Conservation (phyloP, 768 basidiomycete genomes). For the Podaxis sp. region DNA sequence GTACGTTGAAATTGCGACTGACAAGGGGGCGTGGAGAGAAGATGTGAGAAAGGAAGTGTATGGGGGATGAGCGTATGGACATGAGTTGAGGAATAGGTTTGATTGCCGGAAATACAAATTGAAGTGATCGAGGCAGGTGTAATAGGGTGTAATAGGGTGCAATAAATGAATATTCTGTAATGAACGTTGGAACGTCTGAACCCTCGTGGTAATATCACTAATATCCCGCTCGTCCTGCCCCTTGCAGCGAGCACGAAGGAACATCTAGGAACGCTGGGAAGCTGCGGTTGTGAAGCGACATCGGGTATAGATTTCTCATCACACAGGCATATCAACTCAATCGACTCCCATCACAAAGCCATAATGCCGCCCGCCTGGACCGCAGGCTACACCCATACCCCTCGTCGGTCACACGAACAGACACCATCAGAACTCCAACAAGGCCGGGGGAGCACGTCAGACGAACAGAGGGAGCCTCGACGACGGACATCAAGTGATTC, state of each 20-base stretch:
- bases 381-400: constrained; percentile 32
- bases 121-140: background rate
- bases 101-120: constrained; percentile 1
- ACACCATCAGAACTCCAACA: constrained; percentile 27
- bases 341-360: background rate
- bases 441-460: constrained; percentile 35
- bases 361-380: constrained; percentile 21
- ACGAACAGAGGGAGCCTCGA: constrained; percentile 32
- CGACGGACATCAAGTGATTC: constrained; percentile 49
- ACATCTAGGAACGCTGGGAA: background rate
- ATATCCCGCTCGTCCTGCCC: too few relatives aligned
- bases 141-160: too few relatives aligned
- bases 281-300: background rate
- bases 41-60: background rate
- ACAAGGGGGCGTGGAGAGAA: constrained; percentile 4
- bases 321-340: background rate
- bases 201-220: too few relatives aligned
- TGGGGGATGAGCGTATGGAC: constrained; percentile 8
- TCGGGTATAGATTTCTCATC: background rate
- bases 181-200: background rate
- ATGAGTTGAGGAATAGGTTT: constrained; percentile 4
- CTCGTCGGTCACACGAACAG: constrained; percentile 42
- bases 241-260: too few relatives aligned
- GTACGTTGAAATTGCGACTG: constrained; percentile 52
- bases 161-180: too few relatives aligned